Base-by-base conservation (phyloP, 1,284 basidiomycete genomes). In the Agroathelia rolfsii region DNA sequence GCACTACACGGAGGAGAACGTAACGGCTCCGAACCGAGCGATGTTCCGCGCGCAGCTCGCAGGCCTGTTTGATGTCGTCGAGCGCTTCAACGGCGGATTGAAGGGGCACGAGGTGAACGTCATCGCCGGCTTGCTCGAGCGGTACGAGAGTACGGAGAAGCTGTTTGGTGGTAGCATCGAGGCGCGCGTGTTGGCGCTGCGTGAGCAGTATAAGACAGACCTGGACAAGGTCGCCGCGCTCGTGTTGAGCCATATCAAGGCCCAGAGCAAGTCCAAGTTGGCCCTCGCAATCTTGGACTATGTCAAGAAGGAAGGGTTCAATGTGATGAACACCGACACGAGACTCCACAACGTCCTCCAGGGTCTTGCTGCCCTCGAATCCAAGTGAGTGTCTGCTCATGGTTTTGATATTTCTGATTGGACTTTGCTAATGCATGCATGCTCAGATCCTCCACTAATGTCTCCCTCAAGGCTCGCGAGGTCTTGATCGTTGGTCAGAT, bases 401-500 rank as follows among this genome's bases (percentile, higher is more conserved):
- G n/a, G n/a, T n/a, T 30, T 6, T 10, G 19, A 3, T 30, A 19
- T 5, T 17, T 38, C 11, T 26, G 32, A 6, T 31, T 20, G 3
- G 7, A 4, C 35, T 34, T 27, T 18, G 21, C 31, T 49, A 24
- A 41, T 41, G 32, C 3, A 16, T 15, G 22, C n/a, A 17, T 11
- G 21, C 32, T 15, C 42, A 84, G 82, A 47, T 87, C 87, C 5
- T 92, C 90, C 8, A 84, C 78, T 26, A 70, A 80, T 46, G 92
- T 95, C 32, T 77, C 93, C 3, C 66, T 99, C 48, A 98, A 96
- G 62, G 94, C 95, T 30, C 85, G 95, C 33, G 95, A 99, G 62
- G 95, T 97, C 7, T 72, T 96, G 40, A 96, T 99, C 48, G 72
- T 87, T 20, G 89, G 89, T 33, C 88, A 94, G 55, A 83, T 98